Evolutionary conservation across 371 early-diverging fungal genomes (phyloP).

Genomic region (Nematocida homosporus): DNA sequence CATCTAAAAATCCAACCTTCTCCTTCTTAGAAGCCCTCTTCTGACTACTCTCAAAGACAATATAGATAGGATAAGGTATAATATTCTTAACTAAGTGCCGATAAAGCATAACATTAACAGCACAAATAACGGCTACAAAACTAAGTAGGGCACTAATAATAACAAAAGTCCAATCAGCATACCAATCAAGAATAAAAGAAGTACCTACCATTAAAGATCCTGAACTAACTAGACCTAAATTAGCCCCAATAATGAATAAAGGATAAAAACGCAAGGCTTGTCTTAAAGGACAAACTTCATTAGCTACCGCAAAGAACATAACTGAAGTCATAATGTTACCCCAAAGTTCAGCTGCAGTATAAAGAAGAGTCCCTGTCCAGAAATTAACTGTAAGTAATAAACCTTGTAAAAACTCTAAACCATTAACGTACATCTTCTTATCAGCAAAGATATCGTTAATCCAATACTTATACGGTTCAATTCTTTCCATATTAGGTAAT

Average conservation of each 20-base stretch:
- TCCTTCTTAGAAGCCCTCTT: slow-evolving; percentile 58
- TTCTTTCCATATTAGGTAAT: slow-evolving; percentile 58
- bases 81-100: slow-evolving; percentile 59
- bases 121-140: slow-evolving; percentile 44
- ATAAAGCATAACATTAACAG: slow-evolving; percentile 48
- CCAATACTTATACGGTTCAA: slow-evolving; percentile 58
- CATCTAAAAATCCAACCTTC: slow-evolving; percentile 63
- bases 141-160: slow-evolving; percentile 47
- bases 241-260: slow-evolving; percentile 65
- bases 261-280: slow-evolving; percentile 68
- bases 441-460: slow-evolving; percentile 63
- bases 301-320: slow-evolving; percentile 67
- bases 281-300: slow-evolving; percentile 65
- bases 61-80: slow-evolving; percentile 57
- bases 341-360: slow-evolving; percentile 68
- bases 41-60: slow-evolving; percentile 30
- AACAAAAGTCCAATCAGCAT: slow-evolving; percentile 38
- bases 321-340: slow-evolving; percentile 67
- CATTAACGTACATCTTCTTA: slow-evolving; percentile 54
- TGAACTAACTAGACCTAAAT: slow-evolving; percentile 63
- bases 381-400: slow-evolving; percentile 63
- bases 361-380: slow-evolving; percentile 67
- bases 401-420: slow-evolving; percentile 54
- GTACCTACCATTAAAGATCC: slow-evolving; percentile 52
- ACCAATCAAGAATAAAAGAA: slow-evolving; percentile 26